Base-by-base conservation (phyloP, 352 stramenopile genomes). In the Phytophthora litchii region DNA sequence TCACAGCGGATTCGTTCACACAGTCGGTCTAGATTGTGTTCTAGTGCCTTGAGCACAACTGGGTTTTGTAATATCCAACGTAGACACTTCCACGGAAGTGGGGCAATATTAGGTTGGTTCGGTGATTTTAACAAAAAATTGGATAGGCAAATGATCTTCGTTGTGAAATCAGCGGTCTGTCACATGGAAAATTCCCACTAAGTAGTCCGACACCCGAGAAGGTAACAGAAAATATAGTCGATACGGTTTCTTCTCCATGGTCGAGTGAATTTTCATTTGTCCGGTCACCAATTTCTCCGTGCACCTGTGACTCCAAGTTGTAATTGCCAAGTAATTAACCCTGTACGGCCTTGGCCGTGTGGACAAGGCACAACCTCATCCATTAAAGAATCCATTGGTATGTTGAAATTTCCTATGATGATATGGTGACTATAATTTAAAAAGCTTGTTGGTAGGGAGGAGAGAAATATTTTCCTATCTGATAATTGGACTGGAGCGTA, bases 341-440 rank as follows among this genome's bases (percentile, higher is more conserved):
- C 27, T 4, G 13, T 20, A 4, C 20, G 16, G 2, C 35, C 25
- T 23, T 25, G 6, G 10, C 50, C 21, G 40, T 43, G 54, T 1
- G 3, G 27, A 17, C 38, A 44, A 2, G 45, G 29, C 5, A 19
- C 32, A 17, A 16, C 2, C 23, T 56, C 34, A 11, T 54, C 43
- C 13, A 56, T 4, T 1, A 34, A 1, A 3, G 54, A 23, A 14
- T 64, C 54, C 10, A 64, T 3, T 1, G 45, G 16, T 0, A 27
- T 50, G 20, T 64, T 56, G 20, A 56, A 32, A 31, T 56, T 20
- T 12, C 54, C 37, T 2, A 52, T 3, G 5, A 56, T 21, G 9
- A 64, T 13, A 21, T 64, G 46, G 4, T 46, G 11, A 7, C 35
- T 20, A 0, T 38, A 27, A 23, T 38, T 13, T 10, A 19, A 11